phyloP scores from a whole-genome alignment of 2,329 filamentous ascomycete species.

The Diaporthe ilicicola region DNA sequence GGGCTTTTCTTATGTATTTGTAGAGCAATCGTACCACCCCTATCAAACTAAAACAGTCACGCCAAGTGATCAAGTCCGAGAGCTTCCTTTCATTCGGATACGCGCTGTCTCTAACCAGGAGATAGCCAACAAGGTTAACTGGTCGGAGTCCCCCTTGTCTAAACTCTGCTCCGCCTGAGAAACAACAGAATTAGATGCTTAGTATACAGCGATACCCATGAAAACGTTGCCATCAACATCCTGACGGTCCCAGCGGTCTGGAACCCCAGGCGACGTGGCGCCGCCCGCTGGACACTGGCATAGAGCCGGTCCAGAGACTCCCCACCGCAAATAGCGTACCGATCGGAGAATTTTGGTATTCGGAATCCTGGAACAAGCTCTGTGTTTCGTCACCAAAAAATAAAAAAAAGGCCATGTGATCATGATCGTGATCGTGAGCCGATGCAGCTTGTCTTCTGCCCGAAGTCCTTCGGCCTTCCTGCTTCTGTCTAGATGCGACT shows the following conservation, averaged over 20 bases:
- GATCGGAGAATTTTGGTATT: not conserved
- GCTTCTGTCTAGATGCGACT: not conserved
- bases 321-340: not conserved
- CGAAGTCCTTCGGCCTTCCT: not conserved
- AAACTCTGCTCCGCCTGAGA: too few species aligned
- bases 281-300: constrained; percentile 1
- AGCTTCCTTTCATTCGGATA: too few species aligned
- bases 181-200: not conserved
- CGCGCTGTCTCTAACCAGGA: too few species aligned
- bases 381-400: not conserved
- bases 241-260: not conserved
- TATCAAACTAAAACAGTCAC: too few species aligned
- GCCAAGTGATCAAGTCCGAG: too few species aligned
- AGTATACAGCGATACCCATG: not conserved
- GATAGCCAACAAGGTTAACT: not conserved
- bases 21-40: too few species aligned
- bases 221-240: not conserved
- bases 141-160: not conserved
- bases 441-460: not conserved
- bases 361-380: not conserved
- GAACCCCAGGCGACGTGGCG: not conserved
- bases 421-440: not conserved
- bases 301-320: not conserved
- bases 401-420: not conserved
- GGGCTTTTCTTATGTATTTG: too few species aligned